Base-by-base conservation (phyloP, 441 rosid genomes). In the Corymbia calophylla region DNA sequence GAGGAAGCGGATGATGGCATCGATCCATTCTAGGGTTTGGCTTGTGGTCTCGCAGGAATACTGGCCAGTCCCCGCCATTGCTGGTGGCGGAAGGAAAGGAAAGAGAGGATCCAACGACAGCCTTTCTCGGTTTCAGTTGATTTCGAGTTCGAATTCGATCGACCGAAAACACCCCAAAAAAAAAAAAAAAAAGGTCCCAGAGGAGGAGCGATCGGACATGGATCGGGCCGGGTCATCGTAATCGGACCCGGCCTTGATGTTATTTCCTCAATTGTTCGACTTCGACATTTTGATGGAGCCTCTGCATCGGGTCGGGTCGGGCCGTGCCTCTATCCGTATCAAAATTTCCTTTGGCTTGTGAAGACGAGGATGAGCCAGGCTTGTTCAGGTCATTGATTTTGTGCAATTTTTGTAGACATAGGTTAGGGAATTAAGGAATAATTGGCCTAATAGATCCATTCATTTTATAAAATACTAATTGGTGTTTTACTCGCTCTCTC, bases 21-120 rank as follows among this genome's bases (percentile, higher is more conserved):
- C 90, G 68, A 97, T 95, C 99, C 99, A 96, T 88, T 95, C 94
- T 87, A 93, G 93, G 90, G 98, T 97, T 88, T 94, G 93, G 32
- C 91, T 89, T 6, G 95, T 96, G 47, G 92, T 94, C 66, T 91
- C 92, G 94, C 99, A 95, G 47, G 96, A 93, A 93, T 94, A 93
- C 91, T 92, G 92, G 90, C 88, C 55, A 5, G 35, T 87, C 53
- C 90, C 60, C 47, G 49, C 54, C 84, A 77, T 77, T 23, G 84
- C 84, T 0, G n/a, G 10, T 25, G n/a, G 53, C 84, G 10, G 81
- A 19, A 35, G 81, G 81, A 70, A 25, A 58, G 64, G 44, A 39
- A 39, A 70, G 81, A 35, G 81, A 44, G 25, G 81, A 70, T 5
- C 48, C 64, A 23, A 48, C 73, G 7, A 23, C n/a, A 23, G 5